Evolutionary conservation across 306 rosid species (phyloP).

Genomic region (Begonia masoniana): DNA sequence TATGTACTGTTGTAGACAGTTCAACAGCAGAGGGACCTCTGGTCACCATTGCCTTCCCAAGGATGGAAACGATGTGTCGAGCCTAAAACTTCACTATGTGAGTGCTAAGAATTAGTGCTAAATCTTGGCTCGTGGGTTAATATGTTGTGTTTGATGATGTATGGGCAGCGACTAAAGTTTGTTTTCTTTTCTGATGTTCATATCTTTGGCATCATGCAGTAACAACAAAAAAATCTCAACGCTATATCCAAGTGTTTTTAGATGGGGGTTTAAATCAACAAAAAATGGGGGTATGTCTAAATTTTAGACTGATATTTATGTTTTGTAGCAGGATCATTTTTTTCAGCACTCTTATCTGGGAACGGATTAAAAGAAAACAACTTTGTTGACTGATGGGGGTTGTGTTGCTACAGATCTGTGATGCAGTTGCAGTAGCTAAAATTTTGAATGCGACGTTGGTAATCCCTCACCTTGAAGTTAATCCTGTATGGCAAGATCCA

Average conservation of each 20-base stretch:
- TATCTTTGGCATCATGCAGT: conserved; percentile 27
- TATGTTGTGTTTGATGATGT: neutral
- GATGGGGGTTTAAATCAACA: conserved; percentile 98
- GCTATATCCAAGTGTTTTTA: conserved; percentile 87
- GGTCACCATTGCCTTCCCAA: conserved; percentile 70
- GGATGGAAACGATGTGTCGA: conserved; percentile 56
- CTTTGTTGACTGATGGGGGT: too few relatives aligned
- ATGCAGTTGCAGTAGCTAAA: conserved; percentile 95
- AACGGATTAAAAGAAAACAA: too few relatives aligned
- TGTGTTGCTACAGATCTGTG: conserved; percentile 49
- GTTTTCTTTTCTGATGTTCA: conserved; percentile 5
- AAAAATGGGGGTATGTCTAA: conserved; percentile 78
- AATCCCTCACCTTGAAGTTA: conserved; percentile 80
- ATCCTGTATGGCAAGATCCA: conserved; percentile 93
- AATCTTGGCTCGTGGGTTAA: neutral
- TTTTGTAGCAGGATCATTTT: neutral
- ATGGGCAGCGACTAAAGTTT: too few relatives aligned
- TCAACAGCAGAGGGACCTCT: conserved; percentile 37
- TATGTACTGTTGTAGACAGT: conserved; percentile 8
- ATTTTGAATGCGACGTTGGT: conserved; percentile 88
- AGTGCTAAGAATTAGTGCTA: conserved; percentile 15
- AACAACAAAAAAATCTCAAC: conserved; percentile 40
- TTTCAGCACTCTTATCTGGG: neutral
- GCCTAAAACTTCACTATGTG: conserved; percentile 42
- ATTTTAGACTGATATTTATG: too few relatives aligned